Percentiles rank a stretch among this genome's conserved stretches.
These are phyloP conservation scores for Colletotrichum orchidophilum DNA, from an alignment of 2,329 filamentous ascomycete genomes.

Conservation along the genomic window DNA sequence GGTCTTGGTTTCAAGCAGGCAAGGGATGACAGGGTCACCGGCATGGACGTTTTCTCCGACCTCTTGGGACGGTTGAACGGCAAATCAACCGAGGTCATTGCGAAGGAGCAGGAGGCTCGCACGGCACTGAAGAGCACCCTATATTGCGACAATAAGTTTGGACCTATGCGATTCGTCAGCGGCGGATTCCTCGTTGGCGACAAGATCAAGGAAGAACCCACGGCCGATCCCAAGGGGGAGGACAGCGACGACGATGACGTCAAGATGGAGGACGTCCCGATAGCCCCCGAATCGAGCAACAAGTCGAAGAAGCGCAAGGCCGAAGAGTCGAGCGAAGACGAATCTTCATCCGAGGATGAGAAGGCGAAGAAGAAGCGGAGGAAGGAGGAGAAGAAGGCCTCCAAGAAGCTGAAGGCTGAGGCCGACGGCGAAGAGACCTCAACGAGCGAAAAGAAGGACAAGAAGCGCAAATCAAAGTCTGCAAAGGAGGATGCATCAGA, in stretches of 20 bases:
- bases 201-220: slow-evolving; percentile 58
- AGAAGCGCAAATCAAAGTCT: slow-evolving; percentile 50
- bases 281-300: slow-evolving; percentile 47
- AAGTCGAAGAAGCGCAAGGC: slow-evolving; percentile 61
- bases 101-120: slow-evolving; percentile 74
- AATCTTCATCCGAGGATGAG: slow-evolving; percentile 41
- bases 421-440: slow-evolving; percentile 34
- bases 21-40: slow-evolving; percentile 81
- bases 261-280: slow-evolving; percentile 36
- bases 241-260: slow-evolving; percentile 38
- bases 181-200: slow-evolving; percentile 78
- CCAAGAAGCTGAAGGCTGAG: slow-evolving; percentile 40
- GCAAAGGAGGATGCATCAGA: slow-evolving; percentile 40
- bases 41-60: slow-evolving; percentile 86
- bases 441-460: slow-evolving; percentile 47
- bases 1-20: slow-evolving; percentile 86
- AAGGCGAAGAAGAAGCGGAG: slow-evolving; percentile 49
- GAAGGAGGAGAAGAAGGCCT: slow-evolving; percentile 47
- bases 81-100: slow-evolving; percentile 77
- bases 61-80: slow-evolving; percentile 91
- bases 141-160: slow-evolving; percentile 81
- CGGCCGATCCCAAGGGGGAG: slow-evolving; percentile 40
- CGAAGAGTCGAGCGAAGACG: slow-evolving; percentile 45
- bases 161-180: slow-evolving; percentile 84
- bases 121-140: slow-evolving; percentile 76